Evolutionary conservation across 345 rosid genomes (phyloP), one percentile per base, ranked within the genome.

Genomic region (Streptanthus diversifolius): DNA sequence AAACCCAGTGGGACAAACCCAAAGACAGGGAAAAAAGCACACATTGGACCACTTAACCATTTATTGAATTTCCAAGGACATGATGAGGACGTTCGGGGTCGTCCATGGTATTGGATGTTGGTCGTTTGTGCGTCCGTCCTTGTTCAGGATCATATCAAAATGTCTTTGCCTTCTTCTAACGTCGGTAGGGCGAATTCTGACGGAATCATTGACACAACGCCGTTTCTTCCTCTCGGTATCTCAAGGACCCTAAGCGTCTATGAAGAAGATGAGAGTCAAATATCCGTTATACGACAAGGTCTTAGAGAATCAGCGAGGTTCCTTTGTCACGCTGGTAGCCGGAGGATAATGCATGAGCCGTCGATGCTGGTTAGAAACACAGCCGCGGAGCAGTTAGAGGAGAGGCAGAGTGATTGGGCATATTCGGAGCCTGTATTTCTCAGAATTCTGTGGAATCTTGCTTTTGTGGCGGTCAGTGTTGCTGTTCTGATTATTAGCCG

Each of bases 341-440:
- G 96, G 21, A 82, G 89, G 15, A 80, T 91, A 91, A 88, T 91
- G 93, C 74, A 74, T 19, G 78, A 78, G 45, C 74, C 81, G 15
- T 78, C 78, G 66, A 35, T 73, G 65, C 66, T 72, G 22, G 81
- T 78, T 10, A 59, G 81, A 24, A 74, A 78, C 48, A 17, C 81
- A 1, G 74, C 78, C 0, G 78, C 81, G 4, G 81, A 72, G 70
- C 77, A 78, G 32, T 44, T 78, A 7, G 81, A 77, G 4, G 77
- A 78, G 48, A 66, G 81, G 9, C 82, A 76, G 44, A 78, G 75
- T 17, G 98, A 89, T 70, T 93, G 98, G 98, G 96, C 97, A 40
- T 93, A 93, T 78, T 93, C 98, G 53, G 87, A 87, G 82, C 97
- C 97, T 9, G 96, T 93, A 71, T 73, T 93, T 49, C 95, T 91